A percentile compares a stretch with the other conserved stretches of the same genome.
Conservation (phyloP, 2,329 filamentous ascomycete species). For the Diplodia seriata region DNA sequence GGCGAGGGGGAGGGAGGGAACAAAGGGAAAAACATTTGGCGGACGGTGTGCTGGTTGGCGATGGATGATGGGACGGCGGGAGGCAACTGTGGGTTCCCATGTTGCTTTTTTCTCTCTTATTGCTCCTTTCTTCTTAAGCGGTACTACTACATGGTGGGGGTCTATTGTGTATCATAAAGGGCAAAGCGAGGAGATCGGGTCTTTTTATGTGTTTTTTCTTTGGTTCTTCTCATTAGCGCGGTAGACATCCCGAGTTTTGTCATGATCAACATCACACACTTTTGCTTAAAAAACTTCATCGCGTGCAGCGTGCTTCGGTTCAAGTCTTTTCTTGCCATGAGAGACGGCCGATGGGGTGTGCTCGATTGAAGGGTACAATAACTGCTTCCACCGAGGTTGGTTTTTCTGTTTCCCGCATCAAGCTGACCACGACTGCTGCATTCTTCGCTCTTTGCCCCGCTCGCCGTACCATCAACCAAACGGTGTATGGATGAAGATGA, state of each 20-base stretch:
- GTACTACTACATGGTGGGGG: not conserved
- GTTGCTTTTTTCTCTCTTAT: not conserved
- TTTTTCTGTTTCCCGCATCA: no score
- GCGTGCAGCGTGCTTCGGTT: not conserved
- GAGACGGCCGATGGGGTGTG: not conserved
- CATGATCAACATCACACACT: not conserved
- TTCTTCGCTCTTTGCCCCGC: no score
- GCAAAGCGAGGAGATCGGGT: not conserved
- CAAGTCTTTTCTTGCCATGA: not conserved
- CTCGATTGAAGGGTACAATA: not conserved
- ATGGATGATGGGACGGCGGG: not conserved
- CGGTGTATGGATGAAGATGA: no score
- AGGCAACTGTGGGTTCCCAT: not conserved
- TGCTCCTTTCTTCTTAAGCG: not conserved
- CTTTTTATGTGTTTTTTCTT: not conserved
- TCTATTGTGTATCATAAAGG: slow-evolving; percentile 1
- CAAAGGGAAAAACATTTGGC: not conserved
- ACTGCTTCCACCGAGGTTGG: no score
- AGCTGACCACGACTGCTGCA: no score
- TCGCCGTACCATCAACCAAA: no score
- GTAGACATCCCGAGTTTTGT: not conserved
- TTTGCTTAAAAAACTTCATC: not conserved
- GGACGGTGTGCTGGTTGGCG: not conserved
- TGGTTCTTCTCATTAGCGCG: not conserved
- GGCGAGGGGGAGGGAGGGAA: not conserved